phyloP scores from a whole-genome alignment of 106 monocot genomes.

The Dendrobium chrysotoxum region DNA sequence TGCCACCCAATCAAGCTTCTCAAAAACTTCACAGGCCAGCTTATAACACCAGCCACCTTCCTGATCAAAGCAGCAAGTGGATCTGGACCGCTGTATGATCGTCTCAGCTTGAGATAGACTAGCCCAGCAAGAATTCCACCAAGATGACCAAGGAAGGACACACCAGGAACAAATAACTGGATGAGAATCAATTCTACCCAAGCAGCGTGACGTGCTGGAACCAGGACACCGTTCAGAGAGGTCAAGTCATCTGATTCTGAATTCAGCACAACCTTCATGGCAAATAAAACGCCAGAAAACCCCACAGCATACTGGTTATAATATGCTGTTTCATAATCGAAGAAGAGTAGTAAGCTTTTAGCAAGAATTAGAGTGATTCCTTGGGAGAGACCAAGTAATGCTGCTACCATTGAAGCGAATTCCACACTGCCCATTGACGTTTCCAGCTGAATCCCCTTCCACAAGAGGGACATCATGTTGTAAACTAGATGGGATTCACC shows the following conservation, averaged over 20 bases:
- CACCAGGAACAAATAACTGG: slow-evolving; percentile 71
- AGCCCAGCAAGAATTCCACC: slow-evolving; percentile 91
- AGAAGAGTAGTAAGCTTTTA: slow-evolving; percentile 52
- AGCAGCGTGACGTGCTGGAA: slow-evolving; percentile 74
- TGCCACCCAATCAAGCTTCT: slow-evolving; percentile 17
- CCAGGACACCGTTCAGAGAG: slow-evolving; percentile 48
- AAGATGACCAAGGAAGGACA: slow-evolving; percentile 83
- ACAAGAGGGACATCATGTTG: slow-evolving; percentile 97
- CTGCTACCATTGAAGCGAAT: slow-evolving; percentile 74
- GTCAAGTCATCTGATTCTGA: slow-evolving; percentile 43
- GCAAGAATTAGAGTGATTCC: slow-evolving; percentile 75
- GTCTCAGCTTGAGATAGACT: slow-evolving; percentile 50
- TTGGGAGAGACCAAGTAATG: slow-evolving; percentile 75
- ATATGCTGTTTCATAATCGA: slow-evolving; percentile 57
- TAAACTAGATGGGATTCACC: slow-evolving; percentile 83
- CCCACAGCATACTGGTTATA: slow-evolving; percentile 68
- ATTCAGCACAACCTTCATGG: slow-evolving; percentile 78
- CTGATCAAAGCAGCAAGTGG: slow-evolving; percentile 43
- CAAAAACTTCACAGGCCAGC: slow-evolving; percentile 55
- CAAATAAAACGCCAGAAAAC: slow-evolving; percentile 94
- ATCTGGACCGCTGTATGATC: slow-evolving; percentile 33
- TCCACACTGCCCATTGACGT: slow-evolving; percentile 73
- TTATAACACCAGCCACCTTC: slow-evolving; percentile 18
- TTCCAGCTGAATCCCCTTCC: slow-evolving; percentile 95
- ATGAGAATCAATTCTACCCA: slow-evolving; percentile 90